Percentiles rank a stretch among this genome's conserved stretches.
Conservation (phyloP, 306 rosid species). For the Rosa chinensis region DNA sequence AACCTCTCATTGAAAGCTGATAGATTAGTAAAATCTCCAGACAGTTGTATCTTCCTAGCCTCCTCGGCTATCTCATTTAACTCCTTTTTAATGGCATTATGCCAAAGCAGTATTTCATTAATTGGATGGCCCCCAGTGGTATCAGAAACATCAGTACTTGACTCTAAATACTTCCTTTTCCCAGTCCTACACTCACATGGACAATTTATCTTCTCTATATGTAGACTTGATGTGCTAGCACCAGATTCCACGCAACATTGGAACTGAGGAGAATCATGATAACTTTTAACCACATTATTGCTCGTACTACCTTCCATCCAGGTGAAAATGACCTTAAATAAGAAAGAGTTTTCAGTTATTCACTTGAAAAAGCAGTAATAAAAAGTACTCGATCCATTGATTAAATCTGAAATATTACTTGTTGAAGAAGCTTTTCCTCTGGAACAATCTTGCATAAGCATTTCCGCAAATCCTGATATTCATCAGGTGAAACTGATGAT, state of each 20-base stretch:
- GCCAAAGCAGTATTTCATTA: slow-evolving; percentile 95
- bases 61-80: slow-evolving; percentile 75
- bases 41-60: slow-evolving; percentile 48
- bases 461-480: slow-evolving; percentile 64
- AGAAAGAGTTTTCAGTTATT: slow-evolving; percentile 30
- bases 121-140: slow-evolving; percentile 67
- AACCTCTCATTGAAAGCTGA: slow-evolving; percentile 86
- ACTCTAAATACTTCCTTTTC: slow-evolving; percentile 75
- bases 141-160: slow-evolving; percentile 53
- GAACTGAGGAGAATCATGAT: slow-evolving; percentile 46
- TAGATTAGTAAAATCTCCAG: slow-evolving; percentile 78
- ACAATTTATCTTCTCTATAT: slow-evolving; percentile 47
- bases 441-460: slow-evolving; percentile 84
- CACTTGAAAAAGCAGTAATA: slow-evolving; percentile 21
- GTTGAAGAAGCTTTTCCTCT: slow-evolving; percentile 93
- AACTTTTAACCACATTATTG: slow-evolving; percentile 33
- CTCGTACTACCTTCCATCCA: slow-evolving; percentile 79
- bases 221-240: slow-evolving; percentile 45
- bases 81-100: slow-evolving; percentile 88
- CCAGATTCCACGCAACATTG: slow-evolving; percentile 34
- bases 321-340: slow-evolving; percentile 80
- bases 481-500: slow-evolving; percentile 81
- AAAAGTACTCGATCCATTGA: slow-evolving; percentile 23
- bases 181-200: slow-evolving; percentile 62
- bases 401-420: slow-evolving; percentile 50